Evolutionary conservation across 1,139 yeast genomes (phyloP).

Genomic region (Komagataea norvegica): DNA sequence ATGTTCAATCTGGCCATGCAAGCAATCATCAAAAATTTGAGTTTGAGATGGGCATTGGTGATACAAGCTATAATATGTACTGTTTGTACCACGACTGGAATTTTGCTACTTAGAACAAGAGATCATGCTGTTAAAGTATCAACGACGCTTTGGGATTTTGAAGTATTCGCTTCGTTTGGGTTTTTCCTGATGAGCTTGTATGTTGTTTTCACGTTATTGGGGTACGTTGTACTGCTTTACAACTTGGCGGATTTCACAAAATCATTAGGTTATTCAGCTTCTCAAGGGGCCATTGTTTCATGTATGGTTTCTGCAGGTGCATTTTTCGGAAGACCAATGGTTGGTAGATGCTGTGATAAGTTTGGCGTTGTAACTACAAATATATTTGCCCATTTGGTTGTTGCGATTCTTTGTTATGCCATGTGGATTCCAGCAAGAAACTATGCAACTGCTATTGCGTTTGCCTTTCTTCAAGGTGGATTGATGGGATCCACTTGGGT

Average conservation of each 20-base stretch:
- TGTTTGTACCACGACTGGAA: conserved; percentile 30
- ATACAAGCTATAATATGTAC: conserved; percentile 45
- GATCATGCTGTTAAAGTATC: conserved; percentile 15
- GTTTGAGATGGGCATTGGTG: conserved; percentile 64
- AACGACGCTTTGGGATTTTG: conserved; percentile 24
- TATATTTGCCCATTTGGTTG: conserved; percentile 28
- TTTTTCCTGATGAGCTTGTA: conserved; percentile 43
- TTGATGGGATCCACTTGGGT: conserved; percentile 43
- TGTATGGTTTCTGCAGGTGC: conserved; percentile 61
- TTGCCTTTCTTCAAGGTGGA: conserved; percentile 44
- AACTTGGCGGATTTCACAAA: conserved; percentile 56
- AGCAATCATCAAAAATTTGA: conserved; percentile 34
- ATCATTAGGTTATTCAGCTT: conserved; percentile 49
- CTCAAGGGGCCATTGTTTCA: conserved; percentile 55
- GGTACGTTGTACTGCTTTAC: conserved; percentile 55
- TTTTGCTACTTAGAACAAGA: conserved; percentile 39
- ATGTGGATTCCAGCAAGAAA: conserved; percentile 62
- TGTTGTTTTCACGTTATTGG: conserved; percentile 47
- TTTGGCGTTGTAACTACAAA: conserved; percentile 53
- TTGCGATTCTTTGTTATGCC: conserved; percentile 38
- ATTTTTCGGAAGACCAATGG: conserved; percentile 54
- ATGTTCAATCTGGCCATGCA: conserved; percentile 37
- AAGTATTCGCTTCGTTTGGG: conserved; percentile 34
- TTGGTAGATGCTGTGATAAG: conserved; percentile 51
- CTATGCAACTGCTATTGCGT: conserved; percentile 45